These are phyloP conservation scores for Cynara cardunculus DNA, from an alignment of 129 eudicot species.

Conservation along the genomic window DNA sequence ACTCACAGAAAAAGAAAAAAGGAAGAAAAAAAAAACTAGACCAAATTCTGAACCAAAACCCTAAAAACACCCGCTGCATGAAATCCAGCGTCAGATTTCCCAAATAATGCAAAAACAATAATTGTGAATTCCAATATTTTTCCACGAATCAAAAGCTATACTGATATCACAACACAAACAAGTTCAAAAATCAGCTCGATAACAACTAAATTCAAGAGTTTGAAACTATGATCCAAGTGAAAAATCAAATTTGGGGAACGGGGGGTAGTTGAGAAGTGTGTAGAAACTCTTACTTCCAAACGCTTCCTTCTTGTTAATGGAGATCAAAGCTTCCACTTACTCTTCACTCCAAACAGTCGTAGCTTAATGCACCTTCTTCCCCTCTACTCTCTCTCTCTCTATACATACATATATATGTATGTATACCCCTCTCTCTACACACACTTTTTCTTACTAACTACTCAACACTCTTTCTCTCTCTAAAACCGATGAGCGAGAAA, in stretches of 20 bases:
- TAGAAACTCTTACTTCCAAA: slow-evolving; percentile 17
- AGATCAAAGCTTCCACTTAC: slow-evolving; percentile 3
- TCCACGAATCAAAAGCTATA: slow-evolving; percentile 13
- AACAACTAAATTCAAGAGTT: slow-evolving; percentile 3
- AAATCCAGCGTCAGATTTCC: slow-evolving; percentile 13
- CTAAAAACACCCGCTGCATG: slow-evolving; percentile 22
- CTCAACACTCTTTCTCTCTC: slow-evolving; percentile 31
- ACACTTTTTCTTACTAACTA: slow-evolving; percentile 19
- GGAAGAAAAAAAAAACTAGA: background rate
- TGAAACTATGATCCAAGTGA: slow-evolving; percentile 26
- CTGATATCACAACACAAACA: background rate
- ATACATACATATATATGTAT: slow-evolving; percentile 26
- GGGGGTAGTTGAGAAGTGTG: slow-evolving; percentile 22
- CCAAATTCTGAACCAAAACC: slow-evolving; percentile 6
- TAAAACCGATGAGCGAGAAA: slow-evolving; percentile 31
- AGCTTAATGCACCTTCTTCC: slow-evolving; percentile 32
- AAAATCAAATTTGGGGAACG: slow-evolving; percentile 13
- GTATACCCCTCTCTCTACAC: background rate
- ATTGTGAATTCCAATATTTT: slow-evolving; percentile 8
- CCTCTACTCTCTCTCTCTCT: slow-evolving; percentile 1
- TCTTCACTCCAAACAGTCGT: slow-evolving; percentile 21
- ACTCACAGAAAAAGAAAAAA: background rate
- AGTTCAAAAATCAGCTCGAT: background rate
- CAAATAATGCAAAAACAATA: slow-evolving; percentile 18
- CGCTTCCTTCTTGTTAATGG: slow-evolving; percentile 6